Evolutionary conservation across 148 eudicot species (phyloP).

Genomic region (Heliosperma pusillum): DNA sequence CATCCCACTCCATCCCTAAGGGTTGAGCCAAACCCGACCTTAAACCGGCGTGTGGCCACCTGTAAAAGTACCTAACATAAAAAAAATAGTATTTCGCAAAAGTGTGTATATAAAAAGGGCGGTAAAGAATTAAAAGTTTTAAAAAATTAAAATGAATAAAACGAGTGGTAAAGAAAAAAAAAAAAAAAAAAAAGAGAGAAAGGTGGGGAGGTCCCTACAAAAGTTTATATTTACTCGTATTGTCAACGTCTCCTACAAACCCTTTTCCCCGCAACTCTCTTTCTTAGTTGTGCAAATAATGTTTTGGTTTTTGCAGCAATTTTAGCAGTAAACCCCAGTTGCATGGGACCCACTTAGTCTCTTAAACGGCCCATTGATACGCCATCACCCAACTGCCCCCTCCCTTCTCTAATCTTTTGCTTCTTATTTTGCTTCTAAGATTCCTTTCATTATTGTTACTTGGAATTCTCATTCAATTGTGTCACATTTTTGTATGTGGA

Average conservation of each 20-base stretch:
- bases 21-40: too few species aligned
- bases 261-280: conserved; percentile 24
- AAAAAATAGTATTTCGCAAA: too few species aligned
- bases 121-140: too few species aligned
- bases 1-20: too few species aligned
- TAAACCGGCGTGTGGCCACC: too few species aligned
- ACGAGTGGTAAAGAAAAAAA: not conserved
- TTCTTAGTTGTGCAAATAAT: not conserved
- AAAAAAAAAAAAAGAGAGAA: not conserved
- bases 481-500: not conserved
- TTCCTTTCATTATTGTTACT: not conserved
- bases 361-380: conserved; percentile 5
- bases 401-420: not conserved
- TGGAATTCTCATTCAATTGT: not conserved
- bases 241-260: conserved; percentile 20
- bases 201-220: conserved; percentile 10
- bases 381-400: conserved; percentile 12
- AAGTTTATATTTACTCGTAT: conserved; percentile 1
- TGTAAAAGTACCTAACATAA: too few species aligned
- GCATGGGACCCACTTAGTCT: conserved; percentile 2
- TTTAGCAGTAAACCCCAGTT: not conserved
- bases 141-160: too few species aligned
- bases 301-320: conserved; percentile 14
- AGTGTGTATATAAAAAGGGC: too few species aligned
- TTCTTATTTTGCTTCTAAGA: not conserved